Base-by-base conservation (phyloP, 768 basidiomycete species). In the Gelatoporia subvermispora region DNA sequence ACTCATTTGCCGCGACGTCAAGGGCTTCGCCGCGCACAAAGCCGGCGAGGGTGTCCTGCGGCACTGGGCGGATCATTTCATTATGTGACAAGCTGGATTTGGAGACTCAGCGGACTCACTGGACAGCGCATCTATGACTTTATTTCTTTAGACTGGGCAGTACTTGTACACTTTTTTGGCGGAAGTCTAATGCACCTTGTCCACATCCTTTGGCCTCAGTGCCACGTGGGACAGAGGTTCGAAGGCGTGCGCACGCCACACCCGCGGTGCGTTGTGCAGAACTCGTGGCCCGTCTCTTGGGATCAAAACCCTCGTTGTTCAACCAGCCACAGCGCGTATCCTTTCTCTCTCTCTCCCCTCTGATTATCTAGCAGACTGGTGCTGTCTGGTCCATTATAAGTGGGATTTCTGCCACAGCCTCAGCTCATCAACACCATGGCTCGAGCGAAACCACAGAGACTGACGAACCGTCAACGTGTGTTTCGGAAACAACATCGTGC, bases 11-110 rank as follows among this genome's bases (percentile, higher is more conserved):
- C 71, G 89, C 38, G 87, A 90, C 52, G 63, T 80, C 47, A 72
- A 81, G 59, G 67, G 71, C 25, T 86, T 85, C 60, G 68, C 75
- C 53, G 52, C 64, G 11, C 85, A 89, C 56, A 65, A 72, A 34
- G 60, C 66, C 35, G 89, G 89, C 16, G 79, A 82, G 60, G 78
- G 79, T 31, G 75, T 90, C 3, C 43, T 92, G 28, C 72, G 76
- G 51, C 85, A 89, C 62, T 87, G 85, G 84, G 85, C 84, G 8
- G 74, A 78, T 49, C 70, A 76, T 20, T 82, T 88, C 45, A 61
- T 75, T 22, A 43, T 78, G 24, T 78, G 55, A 43, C 36, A 20
- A n/a, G n/a, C 40, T 31, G 13, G 28, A 31, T 31, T 13, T 7
- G 28, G 13, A 13, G 28, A 31, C 28, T 31, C 28, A 7, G 28